phyloP scores from a whole-genome alignment of 768 basidiomycete genomes.

The Kwoniella sp. region DNA sequence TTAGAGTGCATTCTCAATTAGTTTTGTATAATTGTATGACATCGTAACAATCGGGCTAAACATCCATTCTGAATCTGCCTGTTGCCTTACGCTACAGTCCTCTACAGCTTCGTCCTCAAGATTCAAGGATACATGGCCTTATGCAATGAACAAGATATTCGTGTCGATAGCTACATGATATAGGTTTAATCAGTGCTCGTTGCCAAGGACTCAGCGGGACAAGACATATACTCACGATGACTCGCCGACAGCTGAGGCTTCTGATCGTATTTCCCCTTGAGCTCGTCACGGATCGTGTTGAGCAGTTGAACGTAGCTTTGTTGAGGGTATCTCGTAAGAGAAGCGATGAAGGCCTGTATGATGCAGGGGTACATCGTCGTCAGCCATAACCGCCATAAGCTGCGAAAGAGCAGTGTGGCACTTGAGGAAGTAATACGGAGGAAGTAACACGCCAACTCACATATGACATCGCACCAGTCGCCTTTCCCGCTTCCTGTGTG shows the following conservation, averaged over 20 bases:
- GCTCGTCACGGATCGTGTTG: slow-evolving; percentile 56
- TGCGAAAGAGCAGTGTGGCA: neutral
- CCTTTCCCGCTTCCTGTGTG: slow-evolving; percentile 58
- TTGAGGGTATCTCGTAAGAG: slow-evolving; percentile 57
- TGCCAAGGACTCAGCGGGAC: neutral
- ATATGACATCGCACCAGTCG: slow-evolving; percentile 61
- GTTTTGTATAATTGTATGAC: no score
- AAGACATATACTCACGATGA: slow-evolving; percentile 45
- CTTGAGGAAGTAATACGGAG: no score
- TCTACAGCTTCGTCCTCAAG: neutral
- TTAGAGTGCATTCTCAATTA: no score
- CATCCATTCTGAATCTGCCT: no score
- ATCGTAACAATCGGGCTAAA: no score
- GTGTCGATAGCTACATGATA: slow-evolving; percentile 51
- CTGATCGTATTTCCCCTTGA: slow-evolving; percentile 57
- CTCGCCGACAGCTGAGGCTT: slow-evolving; percentile 57
- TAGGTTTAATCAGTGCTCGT: neutral
- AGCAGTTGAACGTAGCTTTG: slow-evolving; percentile 55
- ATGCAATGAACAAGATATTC: slow-evolving; percentile 52
- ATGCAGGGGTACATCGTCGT: neutral
- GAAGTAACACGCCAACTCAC: slow-evolving; percentile 32
- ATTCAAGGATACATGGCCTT: neutral
- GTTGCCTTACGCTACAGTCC: no score
- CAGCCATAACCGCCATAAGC: neutral
- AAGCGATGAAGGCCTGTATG: slow-evolving; percentile 54